phyloP scores from a whole-genome alignment of 352 stramenopile species.

The Globisporangium abappressorium region DNA sequence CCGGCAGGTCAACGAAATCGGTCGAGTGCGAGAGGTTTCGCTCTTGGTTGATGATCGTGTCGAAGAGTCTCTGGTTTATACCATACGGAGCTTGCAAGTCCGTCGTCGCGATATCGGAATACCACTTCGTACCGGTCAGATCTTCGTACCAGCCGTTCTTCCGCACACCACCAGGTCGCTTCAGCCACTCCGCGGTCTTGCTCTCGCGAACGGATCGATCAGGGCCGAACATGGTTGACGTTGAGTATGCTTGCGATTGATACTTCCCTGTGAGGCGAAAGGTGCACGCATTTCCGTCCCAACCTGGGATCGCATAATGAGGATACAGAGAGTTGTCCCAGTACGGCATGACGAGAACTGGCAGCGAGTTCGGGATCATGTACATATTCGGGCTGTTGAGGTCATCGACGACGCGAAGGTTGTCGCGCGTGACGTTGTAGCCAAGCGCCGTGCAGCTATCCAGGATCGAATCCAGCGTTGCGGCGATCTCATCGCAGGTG shows the following conservation, averaged over 20 bases:
- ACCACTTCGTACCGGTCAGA: constrained; percentile 14
- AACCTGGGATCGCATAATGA: constrained; percentile 21
- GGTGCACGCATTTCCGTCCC: constrained; percentile 22
- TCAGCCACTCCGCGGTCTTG: constrained; percentile 23
- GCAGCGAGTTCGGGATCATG: constrained; percentile 20
- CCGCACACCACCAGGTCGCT: constrained; percentile 24
- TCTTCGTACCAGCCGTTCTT: constrained; percentile 45
- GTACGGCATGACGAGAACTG: constrained; percentile 34
- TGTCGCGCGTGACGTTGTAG: constrained; percentile 26
- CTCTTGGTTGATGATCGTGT: constrained; percentile 8
- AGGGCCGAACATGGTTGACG: not conserved
- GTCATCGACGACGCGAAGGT: constrained; percentile 21
- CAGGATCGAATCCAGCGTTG: constrained; percentile 20
- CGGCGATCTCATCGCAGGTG: constrained; percentile 19
- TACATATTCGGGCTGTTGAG: constrained; percentile 1
- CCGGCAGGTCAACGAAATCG: not conserved
- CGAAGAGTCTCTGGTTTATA: constrained; percentile 20
- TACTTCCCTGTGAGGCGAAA: constrained; percentile 13
- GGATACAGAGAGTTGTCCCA: constrained; percentile 26
- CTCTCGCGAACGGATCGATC: constrained; percentile 14
- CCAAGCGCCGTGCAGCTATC: constrained; percentile 19
- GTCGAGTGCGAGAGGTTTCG: too few relatives aligned
- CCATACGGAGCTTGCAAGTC: constrained; percentile 10
- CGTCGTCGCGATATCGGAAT: constrained; percentile 30
- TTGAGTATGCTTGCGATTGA: not conserved